Evolutionary conservation across 768 basidiomycete species (phyloP).

Genomic region (Lentinula lateritia): DNA sequence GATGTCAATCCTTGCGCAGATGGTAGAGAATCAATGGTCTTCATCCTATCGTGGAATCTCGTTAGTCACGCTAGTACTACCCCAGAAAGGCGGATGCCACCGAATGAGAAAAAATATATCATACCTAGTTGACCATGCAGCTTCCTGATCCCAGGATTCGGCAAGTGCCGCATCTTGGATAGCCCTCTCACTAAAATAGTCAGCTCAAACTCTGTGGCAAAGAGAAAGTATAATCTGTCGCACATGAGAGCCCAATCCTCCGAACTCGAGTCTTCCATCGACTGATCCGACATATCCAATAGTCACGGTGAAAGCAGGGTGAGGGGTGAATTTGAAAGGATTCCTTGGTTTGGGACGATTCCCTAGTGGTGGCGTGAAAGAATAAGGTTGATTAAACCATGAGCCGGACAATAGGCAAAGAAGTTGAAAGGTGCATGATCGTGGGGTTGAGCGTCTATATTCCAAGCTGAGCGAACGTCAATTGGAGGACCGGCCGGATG

Average conservation of each 20-base stretch:
- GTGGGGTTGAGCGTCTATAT: not conserved
- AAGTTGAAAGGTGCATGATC: not conserved
- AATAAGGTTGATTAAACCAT: not conserved
- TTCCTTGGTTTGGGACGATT: too few species aligned
- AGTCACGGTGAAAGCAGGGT: too few species aligned
- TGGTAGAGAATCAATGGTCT: not conserved
- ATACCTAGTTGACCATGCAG: not conserved
- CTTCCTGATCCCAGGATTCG: not conserved
- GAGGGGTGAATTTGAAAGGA: too few species aligned
- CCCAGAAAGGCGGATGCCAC: not conserved
- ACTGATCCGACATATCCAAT: not conserved
- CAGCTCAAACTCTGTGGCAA: not conserved
- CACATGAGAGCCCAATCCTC: not conserved
- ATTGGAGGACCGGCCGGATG: not conserved
- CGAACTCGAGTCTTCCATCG: not conserved
- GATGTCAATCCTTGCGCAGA: too few species aligned
- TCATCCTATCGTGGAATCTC: not conserved
- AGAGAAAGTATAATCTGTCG: not conserved
- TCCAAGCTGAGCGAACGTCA: not conserved
- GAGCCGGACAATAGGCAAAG: not conserved
- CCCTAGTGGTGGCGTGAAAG: not conserved
- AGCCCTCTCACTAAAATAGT: not conserved
- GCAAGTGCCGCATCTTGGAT: not conserved
- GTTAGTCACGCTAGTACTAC: not conserved
- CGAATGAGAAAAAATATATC: not conserved